Evolutionary conservation across 805 yeast species (phyloP).

Genomic region (Kodamaea restingae): DNA sequence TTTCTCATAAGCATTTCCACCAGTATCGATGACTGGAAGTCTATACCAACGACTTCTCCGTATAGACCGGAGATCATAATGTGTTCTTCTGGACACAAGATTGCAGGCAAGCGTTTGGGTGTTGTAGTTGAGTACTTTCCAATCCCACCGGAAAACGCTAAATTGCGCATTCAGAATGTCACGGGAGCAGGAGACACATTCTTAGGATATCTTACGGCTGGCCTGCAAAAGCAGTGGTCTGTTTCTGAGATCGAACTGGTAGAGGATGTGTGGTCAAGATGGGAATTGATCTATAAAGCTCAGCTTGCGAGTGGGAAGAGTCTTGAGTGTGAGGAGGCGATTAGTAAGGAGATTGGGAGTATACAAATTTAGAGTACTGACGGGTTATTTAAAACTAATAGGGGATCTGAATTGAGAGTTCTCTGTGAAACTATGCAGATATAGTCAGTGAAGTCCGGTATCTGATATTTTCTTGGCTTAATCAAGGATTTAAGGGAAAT

Average conservation of each 20-base stretch:
- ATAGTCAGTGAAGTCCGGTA: no score
- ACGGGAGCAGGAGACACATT: conserved; percentile 90
- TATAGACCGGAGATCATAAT: conserved; percentile 22
- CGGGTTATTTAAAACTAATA: no score
- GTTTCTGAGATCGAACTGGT: conserved; percentile 18
- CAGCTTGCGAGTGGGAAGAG: conserved; percentile 40
- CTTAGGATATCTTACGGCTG: conserved; percentile 56
- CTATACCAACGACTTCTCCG: conserved; percentile 30
- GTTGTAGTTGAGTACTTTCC: conserved; percentile 62
- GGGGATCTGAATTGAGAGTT: no score
- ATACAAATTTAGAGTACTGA: no score
- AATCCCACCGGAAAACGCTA: conserved; percentile 29
- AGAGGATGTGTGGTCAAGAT: conserved; percentile 35
- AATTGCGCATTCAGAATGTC: conserved; percentile 50
- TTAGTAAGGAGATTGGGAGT: conserved; percentile 24
- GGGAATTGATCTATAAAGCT: conserved; percentile 33
- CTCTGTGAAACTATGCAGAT: no score
- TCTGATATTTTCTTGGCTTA: no score
- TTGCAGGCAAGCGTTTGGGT: conserved; percentile 32
- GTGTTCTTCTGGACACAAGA: conserved; percentile 18
- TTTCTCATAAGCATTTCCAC: conserved; percentile 36
- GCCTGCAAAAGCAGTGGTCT: conserved; percentile 21
- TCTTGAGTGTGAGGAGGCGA: conserved; percentile 19
- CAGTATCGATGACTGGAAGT: conserved; percentile 26
- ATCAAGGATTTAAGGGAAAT: no score